These are phyloP conservation scores for Collybiopsis confluens DNA, from an alignment of 768 basidiomycete genomes.

Conservation along the genomic window DNA sequence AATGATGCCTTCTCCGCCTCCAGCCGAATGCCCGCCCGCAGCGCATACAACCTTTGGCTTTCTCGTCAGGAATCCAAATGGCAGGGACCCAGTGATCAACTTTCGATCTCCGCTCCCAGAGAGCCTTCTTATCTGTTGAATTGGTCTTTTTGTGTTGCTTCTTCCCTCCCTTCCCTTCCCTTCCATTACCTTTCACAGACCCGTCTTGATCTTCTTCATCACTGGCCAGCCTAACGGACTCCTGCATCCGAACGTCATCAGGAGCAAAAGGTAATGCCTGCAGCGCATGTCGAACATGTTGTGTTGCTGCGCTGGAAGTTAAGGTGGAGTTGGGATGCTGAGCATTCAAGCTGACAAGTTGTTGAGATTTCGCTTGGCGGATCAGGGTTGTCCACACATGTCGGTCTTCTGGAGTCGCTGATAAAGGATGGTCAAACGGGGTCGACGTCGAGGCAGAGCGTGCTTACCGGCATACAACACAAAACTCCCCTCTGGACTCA, in stretches of 20 bases:
- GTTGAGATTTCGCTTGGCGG: conserved; percentile 62
- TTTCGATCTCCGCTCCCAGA: conserved; percentile 36
- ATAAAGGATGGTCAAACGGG: not conserved
- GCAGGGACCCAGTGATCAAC: conserved; percentile 87
- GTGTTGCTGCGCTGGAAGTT: conserved; percentile 70
- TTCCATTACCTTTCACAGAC: not conserved
- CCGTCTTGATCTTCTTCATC: not conserved
- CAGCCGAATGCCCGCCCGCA: conserved; percentile 76
- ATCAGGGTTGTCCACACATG: conserved; percentile 67
- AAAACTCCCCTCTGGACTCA: conserved; percentile 77
- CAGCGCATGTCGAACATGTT: conserved; percentile 68
- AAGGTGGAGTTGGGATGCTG: conserved; percentile 79
- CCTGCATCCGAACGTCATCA: conserved; percentile 37
- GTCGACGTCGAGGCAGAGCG: not conserved
- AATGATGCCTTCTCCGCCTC: conserved; percentile 79
- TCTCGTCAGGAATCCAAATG: conserved; percentile 88
- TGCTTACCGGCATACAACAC: conserved; percentile 63
- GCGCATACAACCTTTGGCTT: conserved; percentile 80
- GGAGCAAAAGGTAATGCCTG: conserved; percentile 71
- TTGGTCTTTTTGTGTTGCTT: not conserved
- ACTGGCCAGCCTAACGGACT: too few species aligned
- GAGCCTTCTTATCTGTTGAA: conserved; percentile 12
- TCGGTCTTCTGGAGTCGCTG: conserved; percentile 52
- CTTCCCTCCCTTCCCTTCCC: not conserved
- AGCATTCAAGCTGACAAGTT: conserved; percentile 66